Base-by-base conservation (phyloP, 108 stramenopile genomes). In the Cyclotella kingstonii region DNA sequence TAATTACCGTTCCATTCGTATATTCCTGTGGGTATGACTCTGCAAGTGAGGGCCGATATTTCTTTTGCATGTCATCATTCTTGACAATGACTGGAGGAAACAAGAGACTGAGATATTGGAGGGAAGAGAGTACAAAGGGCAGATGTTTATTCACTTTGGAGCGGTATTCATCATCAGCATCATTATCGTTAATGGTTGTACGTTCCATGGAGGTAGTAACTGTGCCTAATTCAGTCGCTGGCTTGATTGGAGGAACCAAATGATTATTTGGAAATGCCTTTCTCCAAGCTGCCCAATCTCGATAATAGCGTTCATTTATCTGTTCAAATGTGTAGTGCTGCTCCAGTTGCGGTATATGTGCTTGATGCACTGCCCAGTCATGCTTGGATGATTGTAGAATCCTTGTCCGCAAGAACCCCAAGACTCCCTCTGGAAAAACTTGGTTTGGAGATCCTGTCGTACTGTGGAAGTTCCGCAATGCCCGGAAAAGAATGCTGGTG, bases 251-350 rank as follows among this genome's bases (percentile, higher is more conserved):
- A 8, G 7, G 43, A 27, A 18, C 53, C 27, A 70, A 23, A 27
- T 50, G 23, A 14, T 49, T 17, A 63, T 72, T 43, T 5, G 33
- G 53, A 28, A 63, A 58, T 4, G 75, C 70, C 59, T 66, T 79
- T 25, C 57, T 43, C 42, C 63, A 70, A 4, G 69, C 69, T 73
- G 53, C 41, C 81, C 60, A 77, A 65, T 88, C 87, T 51, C 79
- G 81, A 23, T 66, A 45, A 54, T 85, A 85, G 39, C 80, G 66
- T 55, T 85, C 84, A 59, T 85, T 88, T 39, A 88, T 43, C 15
- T 74, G 62, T 67, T 92, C 90, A 61, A 92, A 92, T 19, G 86
- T 40, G 42, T 73, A 92, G 64, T 92, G 90, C 53, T 92, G 90
- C 15, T 79, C 55, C 19, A 85, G 26, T 0, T 84, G 80, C 3